Percentiles rank a stretch among this genome's conserved stretches.
Evolutionary conservation across 1,284 basidiomycete species (phyloP).

Genomic region (Irpex sp.): DNA sequence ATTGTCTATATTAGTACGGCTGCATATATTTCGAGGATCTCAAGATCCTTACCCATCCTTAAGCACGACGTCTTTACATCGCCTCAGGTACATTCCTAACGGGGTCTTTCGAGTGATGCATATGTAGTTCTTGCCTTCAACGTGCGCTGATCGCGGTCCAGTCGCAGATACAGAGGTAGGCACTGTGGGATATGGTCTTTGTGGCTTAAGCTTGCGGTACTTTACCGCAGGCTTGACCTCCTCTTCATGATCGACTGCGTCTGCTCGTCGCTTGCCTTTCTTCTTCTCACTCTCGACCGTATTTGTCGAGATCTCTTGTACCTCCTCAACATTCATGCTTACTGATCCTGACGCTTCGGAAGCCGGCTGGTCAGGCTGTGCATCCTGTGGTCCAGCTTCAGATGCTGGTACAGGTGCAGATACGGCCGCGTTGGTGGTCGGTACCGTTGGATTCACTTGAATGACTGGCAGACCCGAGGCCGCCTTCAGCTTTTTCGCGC

Average conservation of each 20-base stretch:
- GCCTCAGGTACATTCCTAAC: constrained; percentile 69
- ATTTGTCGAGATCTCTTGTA: not conserved
- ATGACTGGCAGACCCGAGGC: not conserved
- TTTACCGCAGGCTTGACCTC: constrained; percentile 20
- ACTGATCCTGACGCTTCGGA: not conserved
- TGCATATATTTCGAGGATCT: not conserved
- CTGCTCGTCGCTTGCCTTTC: not conserved
- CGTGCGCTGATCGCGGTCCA: constrained; percentile 72
- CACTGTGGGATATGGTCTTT: constrained; percentile 71
- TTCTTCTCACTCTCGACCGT: constrained; percentile 2
- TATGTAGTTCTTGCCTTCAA: constrained; percentile 73
- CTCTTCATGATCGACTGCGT: constrained; percentile 1
- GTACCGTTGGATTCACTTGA: not conserved
- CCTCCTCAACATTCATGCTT: not conserved
- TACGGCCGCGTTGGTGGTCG: not conserved
- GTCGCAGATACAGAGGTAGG: constrained; percentile 71
- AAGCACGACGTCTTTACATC: constrained; percentile 72
- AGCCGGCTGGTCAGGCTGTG: not conserved
- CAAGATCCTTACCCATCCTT: constrained; percentile 62
- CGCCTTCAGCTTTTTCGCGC: not conserved
- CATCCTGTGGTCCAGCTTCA: not conserved
- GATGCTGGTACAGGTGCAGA: not conserved
- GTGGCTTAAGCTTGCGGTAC: constrained; percentile 63
- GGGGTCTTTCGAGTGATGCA: constrained; percentile 77
- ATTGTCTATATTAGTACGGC: not conserved